Conservation (phyloP, 2,329 filamentous ascomycete genomes). For the Fusarium zealandicum region DNA sequence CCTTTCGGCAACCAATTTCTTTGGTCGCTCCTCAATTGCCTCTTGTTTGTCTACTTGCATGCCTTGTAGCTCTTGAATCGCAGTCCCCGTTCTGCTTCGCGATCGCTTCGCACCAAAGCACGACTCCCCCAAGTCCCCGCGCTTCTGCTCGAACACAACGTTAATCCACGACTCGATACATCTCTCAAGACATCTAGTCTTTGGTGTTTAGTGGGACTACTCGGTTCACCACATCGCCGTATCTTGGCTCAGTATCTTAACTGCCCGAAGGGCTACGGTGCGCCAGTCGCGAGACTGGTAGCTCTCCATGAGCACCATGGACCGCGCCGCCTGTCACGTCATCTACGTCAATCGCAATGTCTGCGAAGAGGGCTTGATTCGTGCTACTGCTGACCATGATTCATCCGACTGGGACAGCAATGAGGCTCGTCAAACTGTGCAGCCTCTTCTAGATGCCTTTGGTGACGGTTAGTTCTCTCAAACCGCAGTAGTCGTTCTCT, state of each 20-base stretch:
- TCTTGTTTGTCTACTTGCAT: constrained; percentile 17
- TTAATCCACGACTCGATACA: constrained; percentile 2
- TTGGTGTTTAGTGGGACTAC: constrained; percentile 30
- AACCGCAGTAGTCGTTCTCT: constrained; percentile 5
- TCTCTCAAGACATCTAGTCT: constrained; percentile 15
- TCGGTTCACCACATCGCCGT: constrained; percentile 9
- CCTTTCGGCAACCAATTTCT: constrained; percentile 1
- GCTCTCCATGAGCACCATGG: constrained; percentile 64
- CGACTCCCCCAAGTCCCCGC: not conserved
- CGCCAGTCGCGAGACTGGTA: constrained; percentile 68
- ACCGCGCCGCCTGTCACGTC: constrained; percentile 63
- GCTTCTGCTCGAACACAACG: constrained; percentile 3
- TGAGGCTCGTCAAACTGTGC: constrained; percentile 55
- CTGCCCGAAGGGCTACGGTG: constrained; percentile 58
- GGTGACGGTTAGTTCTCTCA: constrained; percentile 55
- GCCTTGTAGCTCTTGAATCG: constrained; percentile 28
- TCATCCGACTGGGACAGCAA: constrained; percentile 47
- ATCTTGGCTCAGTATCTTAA: constrained; percentile 32
- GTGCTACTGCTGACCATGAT: constrained; percentile 34
- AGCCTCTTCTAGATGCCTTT: constrained; percentile 61
- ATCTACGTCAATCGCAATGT: constrained; percentile 67
- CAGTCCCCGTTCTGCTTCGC: constrained; percentile 19
- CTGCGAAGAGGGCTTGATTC: constrained; percentile 55
- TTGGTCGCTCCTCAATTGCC: not conserved
- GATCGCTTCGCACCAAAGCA: constrained; percentile 15